Conservation (phyloP, 2,329 filamentous ascomycete genomes). For the Mycosphaerelloides madeirae region DNA sequence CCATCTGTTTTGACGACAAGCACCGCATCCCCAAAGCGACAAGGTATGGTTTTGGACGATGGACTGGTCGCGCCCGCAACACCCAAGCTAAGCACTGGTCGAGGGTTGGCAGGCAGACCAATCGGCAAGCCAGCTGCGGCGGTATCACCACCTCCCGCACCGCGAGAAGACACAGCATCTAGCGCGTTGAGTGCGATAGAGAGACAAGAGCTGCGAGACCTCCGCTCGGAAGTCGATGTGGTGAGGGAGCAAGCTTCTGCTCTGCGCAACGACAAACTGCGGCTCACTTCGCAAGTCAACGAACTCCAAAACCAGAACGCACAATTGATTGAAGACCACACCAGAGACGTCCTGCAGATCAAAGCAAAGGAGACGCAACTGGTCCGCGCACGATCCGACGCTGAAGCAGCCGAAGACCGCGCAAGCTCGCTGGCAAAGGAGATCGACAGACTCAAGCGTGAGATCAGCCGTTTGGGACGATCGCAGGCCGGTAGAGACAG, state of each 20-base stretch:
- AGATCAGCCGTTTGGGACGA: slow-evolving; percentile 55
- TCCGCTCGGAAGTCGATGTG: slow-evolving; percentile 77
- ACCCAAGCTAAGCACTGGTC: slow-evolving; percentile 43
- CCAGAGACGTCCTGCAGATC: slow-evolving; percentile 87
- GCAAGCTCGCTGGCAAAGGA: slow-evolving; percentile 82
- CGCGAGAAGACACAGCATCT: slow-evolving; percentile 39
- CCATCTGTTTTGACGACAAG: slow-evolving; percentile 21
- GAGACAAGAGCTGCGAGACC: slow-evolving; percentile 84
- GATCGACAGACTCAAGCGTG: slow-evolving; percentile 88
- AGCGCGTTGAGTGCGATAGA: slow-evolving; percentile 73
- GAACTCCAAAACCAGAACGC: slow-evolving; percentile 97
- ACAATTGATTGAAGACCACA: slow-evolving; percentile 94
- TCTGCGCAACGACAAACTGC: slow-evolving; percentile 72
- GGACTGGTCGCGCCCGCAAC: slow-evolving; percentile 32
- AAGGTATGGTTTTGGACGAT: slow-evolving; percentile 23
- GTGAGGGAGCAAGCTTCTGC: slow-evolving; percentile 73
- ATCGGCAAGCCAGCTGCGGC: slow-evolving; percentile 63
- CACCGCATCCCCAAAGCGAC: slow-evolving; percentile 28
- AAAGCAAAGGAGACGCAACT: slow-evolving; percentile 98
- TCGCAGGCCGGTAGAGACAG: slow-evolving; percentile 42
- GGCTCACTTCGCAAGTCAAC: slow-evolving; percentile 78
- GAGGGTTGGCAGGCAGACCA: slow-evolving; percentile 78
- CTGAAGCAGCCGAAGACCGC: slow-evolving; percentile 79
- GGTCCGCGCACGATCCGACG: slow-evolving; percentile 83
- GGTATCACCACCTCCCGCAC: slow-evolving; percentile 56